phyloP scores from a whole-genome alignment of 495 filamentous ascomycete genomes.

The Podospora fimiseda region DNA sequence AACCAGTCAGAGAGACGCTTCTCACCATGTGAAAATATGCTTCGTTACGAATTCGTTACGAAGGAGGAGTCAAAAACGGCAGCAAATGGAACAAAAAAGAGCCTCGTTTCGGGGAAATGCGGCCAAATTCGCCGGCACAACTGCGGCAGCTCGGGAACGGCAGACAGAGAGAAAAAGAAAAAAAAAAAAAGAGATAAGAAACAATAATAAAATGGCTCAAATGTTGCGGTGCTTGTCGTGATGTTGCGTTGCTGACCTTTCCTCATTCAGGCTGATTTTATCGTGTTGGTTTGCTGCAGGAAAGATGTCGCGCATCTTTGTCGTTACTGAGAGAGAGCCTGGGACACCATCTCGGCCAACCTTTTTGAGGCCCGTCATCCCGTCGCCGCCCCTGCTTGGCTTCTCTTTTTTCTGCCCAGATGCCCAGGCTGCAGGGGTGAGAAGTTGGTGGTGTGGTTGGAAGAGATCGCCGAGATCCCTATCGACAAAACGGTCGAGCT shows the following conservation, averaged over 20 bases:
- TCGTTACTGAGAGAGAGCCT: too few species aligned
- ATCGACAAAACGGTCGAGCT: neutral
- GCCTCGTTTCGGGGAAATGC: conserved; percentile 22
- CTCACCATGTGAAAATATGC: neutral
- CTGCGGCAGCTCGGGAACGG: conserved; percentile 15
- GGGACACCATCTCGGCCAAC: conserved; percentile 8
- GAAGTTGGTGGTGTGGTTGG: neutral
- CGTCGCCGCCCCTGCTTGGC: neutral
- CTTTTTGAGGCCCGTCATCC: conserved; percentile 9
- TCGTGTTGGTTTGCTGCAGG: neutral
- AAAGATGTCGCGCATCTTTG: neutral
- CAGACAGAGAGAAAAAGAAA: conserved; percentile 2
- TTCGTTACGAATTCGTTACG: neutral
- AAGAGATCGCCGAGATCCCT: neutral
- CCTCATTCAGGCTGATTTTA: conserved; percentile 20
- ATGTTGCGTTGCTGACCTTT: conserved; percentile 1
- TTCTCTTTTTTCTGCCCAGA: neutral
- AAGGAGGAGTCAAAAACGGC: neutral
- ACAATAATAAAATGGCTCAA: conserved; percentile 17
- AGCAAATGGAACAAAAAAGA: conserved; percentile 6
- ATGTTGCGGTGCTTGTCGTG: conserved; percentile 6
- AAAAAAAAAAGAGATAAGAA: neutral
- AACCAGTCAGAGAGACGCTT: neutral
- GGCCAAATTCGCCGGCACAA: conserved; percentile 23
- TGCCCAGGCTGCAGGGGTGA: neutral